Evolutionary conservation across 192 early-diverging fungal genomes (phyloP).

Genomic region (Polychytrium aggregatum): DNA sequence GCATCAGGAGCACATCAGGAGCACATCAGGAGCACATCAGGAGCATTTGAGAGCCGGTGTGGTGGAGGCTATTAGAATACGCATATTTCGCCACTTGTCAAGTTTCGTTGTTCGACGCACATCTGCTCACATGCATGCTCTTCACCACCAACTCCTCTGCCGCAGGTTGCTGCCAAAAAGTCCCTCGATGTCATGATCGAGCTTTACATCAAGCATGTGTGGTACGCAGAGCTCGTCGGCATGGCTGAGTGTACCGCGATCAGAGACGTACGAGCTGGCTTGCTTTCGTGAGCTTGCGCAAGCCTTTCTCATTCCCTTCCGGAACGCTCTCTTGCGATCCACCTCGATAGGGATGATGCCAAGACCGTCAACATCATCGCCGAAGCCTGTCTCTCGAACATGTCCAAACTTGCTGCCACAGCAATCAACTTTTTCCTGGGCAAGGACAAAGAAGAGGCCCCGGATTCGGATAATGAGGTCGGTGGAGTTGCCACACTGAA

Average conservation of each 20-base stretch:
- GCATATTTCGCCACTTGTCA: background rate
- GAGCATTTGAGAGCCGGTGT: too few species aligned
- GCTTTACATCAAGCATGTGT: constrained; percentile 90
- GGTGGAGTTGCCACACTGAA: too few species aligned
- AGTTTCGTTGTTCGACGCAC: too few species aligned
- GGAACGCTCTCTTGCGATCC: too few species aligned
- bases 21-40: too few species aligned
- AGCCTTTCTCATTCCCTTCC: background rate
- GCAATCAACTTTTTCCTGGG: constrained; percentile 93
- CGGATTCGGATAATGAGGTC: constrained; percentile 62
- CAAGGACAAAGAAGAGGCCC: constrained; percentile 48
- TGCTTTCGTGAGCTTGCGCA: background rate
- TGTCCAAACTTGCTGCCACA: constrained; percentile 82
- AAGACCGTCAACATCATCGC: constrained; percentile 99
- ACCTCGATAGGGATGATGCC: constrained; percentile 87
- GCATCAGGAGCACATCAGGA: too few species aligned
- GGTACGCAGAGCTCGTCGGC: constrained; percentile 30
- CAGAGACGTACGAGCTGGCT: too few species aligned
- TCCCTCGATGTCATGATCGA: constrained; percentile 96
- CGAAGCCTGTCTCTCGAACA: constrained; percentile 87
- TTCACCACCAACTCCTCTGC: too few species aligned
- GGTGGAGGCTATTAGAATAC: background rate
- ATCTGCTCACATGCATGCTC: too few species aligned
- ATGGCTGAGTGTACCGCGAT: background rate
- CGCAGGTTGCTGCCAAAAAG: constrained; percentile 81